phyloP scores from a whole-genome alignment of 2,329 filamentous ascomycete genomes.

The Pseudocercospora vitis region DNA sequence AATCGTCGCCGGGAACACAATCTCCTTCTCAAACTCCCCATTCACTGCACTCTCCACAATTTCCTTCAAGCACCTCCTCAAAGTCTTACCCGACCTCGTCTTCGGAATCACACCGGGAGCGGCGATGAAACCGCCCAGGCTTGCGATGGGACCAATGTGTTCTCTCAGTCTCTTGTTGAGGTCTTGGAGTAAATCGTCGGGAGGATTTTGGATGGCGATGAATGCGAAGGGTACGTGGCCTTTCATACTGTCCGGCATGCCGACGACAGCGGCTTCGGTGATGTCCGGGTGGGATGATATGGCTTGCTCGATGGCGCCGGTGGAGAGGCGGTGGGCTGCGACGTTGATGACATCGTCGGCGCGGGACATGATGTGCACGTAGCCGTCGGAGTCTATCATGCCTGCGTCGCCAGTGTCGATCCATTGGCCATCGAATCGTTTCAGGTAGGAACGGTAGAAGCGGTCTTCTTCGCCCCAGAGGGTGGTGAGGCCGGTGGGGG shows the following conservation, averaged over 20 bases:
- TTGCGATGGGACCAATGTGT: conserved; percentile 85
- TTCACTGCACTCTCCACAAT: conserved; percentile 78
- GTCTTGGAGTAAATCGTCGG: conserved; percentile 56
- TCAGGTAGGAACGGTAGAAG: conserved; percentile 82
- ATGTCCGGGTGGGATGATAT: conserved; percentile 77
- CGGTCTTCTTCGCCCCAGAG: conserved; percentile 83
- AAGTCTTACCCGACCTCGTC: conserved; percentile 87
- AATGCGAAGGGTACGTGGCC: conserved; percentile 92
- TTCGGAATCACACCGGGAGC: conserved; percentile 86
- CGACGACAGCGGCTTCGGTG: conserved; percentile 82
- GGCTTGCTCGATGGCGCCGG: conserved; percentile 86
- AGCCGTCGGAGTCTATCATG: conserved; percentile 73
- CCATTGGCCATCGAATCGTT: conserved; percentile 78
- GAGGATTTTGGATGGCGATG: conserved; percentile 61
- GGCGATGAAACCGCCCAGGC: conserved; percentile 80
- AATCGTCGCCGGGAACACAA: conserved; percentile 78
- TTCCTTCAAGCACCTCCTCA: conserved; percentile 78
- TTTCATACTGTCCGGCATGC: conserved; percentile 81
- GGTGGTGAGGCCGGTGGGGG: conserved; percentile 81
- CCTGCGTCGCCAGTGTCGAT: conserved; percentile 90
- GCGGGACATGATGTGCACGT: conserved; percentile 59
- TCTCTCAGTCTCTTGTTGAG: conserved; percentile 71
- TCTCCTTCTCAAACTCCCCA: conserved; percentile 69
- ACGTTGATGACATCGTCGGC: conserved; percentile 92
- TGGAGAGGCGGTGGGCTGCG: conserved; percentile 87